These are phyloP conservation scores for Blastobotrys indianensis DNA, from an alignment of 1,139 yeast species.

Conservation along the genomic window DNA sequence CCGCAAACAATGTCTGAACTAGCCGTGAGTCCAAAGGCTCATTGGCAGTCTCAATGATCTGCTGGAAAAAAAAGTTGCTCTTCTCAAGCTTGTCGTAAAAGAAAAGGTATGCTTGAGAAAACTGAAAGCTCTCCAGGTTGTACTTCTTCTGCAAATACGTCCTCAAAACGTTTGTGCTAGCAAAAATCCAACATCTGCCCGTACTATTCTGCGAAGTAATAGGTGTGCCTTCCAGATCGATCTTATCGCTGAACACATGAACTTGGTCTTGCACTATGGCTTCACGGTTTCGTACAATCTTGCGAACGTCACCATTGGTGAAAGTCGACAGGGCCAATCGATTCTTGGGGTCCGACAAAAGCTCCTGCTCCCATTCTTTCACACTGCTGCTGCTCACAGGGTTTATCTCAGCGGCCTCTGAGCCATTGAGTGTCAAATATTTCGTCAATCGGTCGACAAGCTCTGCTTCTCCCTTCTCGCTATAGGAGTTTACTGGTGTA, in stretches of 20 bases:
- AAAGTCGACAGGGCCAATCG: slow-evolving; percentile 55
- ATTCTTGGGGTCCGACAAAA: slow-evolving; percentile 50
- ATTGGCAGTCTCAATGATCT: slow-evolving; percentile 49
- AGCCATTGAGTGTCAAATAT: slow-evolving; percentile 18
- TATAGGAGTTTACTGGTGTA: not conserved
- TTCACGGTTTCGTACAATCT: slow-evolving; percentile 40
- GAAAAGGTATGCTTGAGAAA: slow-evolving; percentile 52
- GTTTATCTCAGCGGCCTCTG: slow-evolving; percentile 19
- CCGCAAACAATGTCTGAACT: slow-evolving; percentile 42
- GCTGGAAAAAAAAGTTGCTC: slow-evolving; percentile 55
- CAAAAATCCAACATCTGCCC: slow-evolving; percentile 69
- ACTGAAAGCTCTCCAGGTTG: slow-evolving; percentile 49
- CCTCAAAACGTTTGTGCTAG: slow-evolving; percentile 57
- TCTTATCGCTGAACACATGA: slow-evolving; percentile 49
- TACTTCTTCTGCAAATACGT: slow-evolving; percentile 49
- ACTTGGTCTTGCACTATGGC: slow-evolving; percentile 37
- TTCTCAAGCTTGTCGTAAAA: slow-evolving; percentile 55
- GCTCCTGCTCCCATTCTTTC: slow-evolving; percentile 46
- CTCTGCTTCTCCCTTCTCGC: slow-evolving; percentile 7
- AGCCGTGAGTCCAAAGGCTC: slow-evolving; percentile 53
- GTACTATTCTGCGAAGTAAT: slow-evolving; percentile 53
- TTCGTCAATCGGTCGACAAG: slow-evolving; percentile 19
- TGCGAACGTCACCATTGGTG: slow-evolving; percentile 44
- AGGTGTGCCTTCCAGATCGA: slow-evolving; percentile 53
- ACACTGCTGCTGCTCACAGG: slow-evolving; percentile 39